Evolutionary conservation across 1,284 basidiomycete genomes (phyloP).

Genomic region (Taiwanofungus camphoratus): DNA sequence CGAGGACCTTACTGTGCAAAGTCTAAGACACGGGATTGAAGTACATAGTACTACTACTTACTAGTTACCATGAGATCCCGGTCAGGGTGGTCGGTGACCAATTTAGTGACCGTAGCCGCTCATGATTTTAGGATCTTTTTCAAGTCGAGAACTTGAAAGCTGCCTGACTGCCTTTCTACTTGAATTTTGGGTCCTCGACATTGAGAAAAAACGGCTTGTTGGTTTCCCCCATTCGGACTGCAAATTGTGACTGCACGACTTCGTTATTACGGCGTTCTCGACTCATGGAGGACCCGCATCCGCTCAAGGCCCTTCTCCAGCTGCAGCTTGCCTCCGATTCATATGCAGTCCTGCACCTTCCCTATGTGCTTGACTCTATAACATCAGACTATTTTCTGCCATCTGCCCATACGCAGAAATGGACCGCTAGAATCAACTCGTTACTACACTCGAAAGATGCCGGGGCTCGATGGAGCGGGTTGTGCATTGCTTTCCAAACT

Average conservation of each 20-base stretch:
- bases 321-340: constrained; percentile 64
- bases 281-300: constrained; percentile 36
- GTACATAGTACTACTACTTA: neutral
- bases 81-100: neutral
- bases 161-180: too few species aligned
- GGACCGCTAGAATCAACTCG: constrained; percentile 62
- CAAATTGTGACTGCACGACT: too few species aligned
- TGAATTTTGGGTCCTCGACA: too few species aligned
- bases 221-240: too few species aligned
- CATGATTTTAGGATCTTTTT: too few species aligned
- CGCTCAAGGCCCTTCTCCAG: constrained; percentile 62
- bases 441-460: constrained; percentile 69
- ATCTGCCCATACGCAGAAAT: constrained; percentile 65
- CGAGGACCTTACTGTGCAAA: too few species aligned
- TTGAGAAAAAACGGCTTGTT: too few species aligned
- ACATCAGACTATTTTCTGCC: constrained; percentile 45
- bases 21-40: neutral
- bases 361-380: constrained; percentile 50
- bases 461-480: constrained; percentile 68
- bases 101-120: too few species aligned
- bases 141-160: too few species aligned
- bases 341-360: constrained; percentile 49
- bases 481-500: constrained; percentile 64
- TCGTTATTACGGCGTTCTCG: too few species aligned
- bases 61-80: neutral